Conservation (phyloP, 2,329 filamentous ascomycete species). For the Harringtonia lauricola region DNA sequence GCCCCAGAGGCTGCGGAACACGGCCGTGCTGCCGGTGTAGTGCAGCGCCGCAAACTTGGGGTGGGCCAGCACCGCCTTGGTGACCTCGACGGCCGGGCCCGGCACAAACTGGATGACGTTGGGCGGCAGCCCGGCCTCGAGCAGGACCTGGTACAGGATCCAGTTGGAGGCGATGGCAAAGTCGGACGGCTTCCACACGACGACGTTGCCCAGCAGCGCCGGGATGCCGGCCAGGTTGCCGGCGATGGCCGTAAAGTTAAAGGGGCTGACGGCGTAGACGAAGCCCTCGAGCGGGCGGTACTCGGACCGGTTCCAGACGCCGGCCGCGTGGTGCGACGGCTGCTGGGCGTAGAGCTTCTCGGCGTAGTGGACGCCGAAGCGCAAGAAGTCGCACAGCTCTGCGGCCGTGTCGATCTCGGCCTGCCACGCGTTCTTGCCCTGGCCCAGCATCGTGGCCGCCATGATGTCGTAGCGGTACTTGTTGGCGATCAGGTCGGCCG, state of each 20-base stretch:
- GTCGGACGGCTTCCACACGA: constrained; percentile 94
- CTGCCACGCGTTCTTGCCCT: constrained; percentile 98
- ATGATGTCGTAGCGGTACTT: constrained; percentile 97
- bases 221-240: constrained; percentile 77
- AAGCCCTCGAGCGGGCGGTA: constrained; percentile 88
- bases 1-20: constrained; percentile 83
- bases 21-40: constrained; percentile 85
- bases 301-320: constrained; percentile 87
- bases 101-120: constrained; percentile 92
- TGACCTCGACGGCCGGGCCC: constrained; percentile 76
- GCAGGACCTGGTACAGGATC: constrained; percentile 79
- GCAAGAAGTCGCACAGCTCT: constrained; percentile 84
- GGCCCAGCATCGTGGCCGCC: constrained; percentile 89
- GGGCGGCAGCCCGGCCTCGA: constrained; percentile 81
- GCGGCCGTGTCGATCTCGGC: constrained; percentile 96
- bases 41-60: constrained; percentile 81
- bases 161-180: constrained; percentile 82
- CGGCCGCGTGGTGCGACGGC: constrained; percentile 69
- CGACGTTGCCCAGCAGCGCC: constrained; percentile 85
- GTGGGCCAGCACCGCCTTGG: constrained; percentile 64
- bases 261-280: constrained; percentile 86
- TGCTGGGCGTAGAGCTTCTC: constrained; percentile 85
- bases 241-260: constrained; percentile 95
- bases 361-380: constrained; percentile 90
- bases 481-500: constrained; percentile 76